Evolutionary conservation across 2,329 filamentous ascomycete genomes (phyloP).

Genomic region (Cytospora mali): DNA sequence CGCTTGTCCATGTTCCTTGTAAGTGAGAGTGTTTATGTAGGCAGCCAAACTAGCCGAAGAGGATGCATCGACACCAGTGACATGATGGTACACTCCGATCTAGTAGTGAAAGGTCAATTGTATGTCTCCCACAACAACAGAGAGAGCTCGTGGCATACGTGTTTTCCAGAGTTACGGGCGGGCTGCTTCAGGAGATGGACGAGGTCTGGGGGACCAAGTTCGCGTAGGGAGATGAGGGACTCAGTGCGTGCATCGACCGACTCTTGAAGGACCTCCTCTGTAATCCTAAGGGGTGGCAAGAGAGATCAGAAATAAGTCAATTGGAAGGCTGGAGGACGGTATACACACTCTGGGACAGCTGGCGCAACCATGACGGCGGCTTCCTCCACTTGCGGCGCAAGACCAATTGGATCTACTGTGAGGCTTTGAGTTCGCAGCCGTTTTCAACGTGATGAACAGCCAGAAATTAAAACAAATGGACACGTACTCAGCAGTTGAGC

Average conservation of each 20-base stretch:
- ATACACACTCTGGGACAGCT: constrained; percentile 72
- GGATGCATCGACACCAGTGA: constrained; percentile 94
- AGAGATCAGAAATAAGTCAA: constrained; percentile 31
- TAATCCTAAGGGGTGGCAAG: constrained; percentile 63
- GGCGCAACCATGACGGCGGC: constrained; percentile 67
- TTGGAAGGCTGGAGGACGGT: constrained; percentile 11
- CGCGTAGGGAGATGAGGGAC: constrained; percentile 79
- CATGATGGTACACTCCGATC: constrained; percentile 96
- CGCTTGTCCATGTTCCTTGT: constrained; percentile 79
- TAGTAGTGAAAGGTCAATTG: constrained; percentile 44
- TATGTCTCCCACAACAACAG: constrained; percentile 8
- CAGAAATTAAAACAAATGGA: constrained; percentile 13
- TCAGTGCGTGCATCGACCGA: constrained; percentile 93
- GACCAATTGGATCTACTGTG: constrained; percentile 15
- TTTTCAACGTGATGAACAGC: constrained; percentile 14
- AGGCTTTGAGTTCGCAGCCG: constrained; percentile 15
- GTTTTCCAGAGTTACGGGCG: constrained; percentile 59
- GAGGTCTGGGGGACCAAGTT: constrained; percentile 92
- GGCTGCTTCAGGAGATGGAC: constrained; percentile 87
- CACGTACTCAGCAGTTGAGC: constrained; percentile 25
- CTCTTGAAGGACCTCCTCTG: constrained; percentile 89
- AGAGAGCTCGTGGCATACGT: constrained; percentile 42
- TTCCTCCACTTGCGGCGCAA: constrained; percentile 21
- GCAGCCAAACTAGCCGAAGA: constrained; percentile 95
- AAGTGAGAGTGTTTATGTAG: constrained; percentile 97